Evolutionary conservation across 2,329 filamentous ascomycete genomes (phyloP).

Genomic region (Pseudocercospora cruenta): DNA sequence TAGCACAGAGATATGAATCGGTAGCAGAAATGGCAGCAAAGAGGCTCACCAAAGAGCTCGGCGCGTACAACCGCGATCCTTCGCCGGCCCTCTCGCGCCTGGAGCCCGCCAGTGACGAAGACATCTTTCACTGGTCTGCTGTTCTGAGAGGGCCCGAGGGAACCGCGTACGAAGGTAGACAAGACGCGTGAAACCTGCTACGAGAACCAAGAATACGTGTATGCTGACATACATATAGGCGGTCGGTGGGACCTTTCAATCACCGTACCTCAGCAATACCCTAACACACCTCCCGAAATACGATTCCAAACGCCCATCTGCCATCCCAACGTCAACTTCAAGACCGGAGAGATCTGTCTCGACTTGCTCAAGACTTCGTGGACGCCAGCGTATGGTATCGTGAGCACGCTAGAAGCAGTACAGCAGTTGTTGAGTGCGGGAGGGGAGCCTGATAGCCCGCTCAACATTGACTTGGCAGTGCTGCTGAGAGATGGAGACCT

Average conservation of each 20-base stretch:
- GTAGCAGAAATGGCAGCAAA: constrained; percentile 49
- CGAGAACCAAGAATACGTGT: not conserved
- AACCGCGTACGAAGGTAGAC: constrained; percentile 63
- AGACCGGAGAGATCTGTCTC: constrained; percentile 88
- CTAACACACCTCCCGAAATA: constrained; percentile 74
- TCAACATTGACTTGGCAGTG: constrained; percentile 78
- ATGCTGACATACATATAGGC: constrained; percentile 43
- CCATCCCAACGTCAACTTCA: constrained; percentile 77
- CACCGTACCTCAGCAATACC: constrained; percentile 75
- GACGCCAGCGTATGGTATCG: constrained; percentile 83
- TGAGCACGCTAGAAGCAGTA: constrained; percentile 72
- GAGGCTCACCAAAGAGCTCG: constrained; percentile 64
- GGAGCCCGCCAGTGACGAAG: constrained; percentile 59
- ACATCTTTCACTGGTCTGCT: constrained; percentile 63
- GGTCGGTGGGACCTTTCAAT: constrained; percentile 86
- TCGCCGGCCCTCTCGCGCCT: constrained; percentile 61
- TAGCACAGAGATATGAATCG: not conserved
- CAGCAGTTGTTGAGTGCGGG: constrained; percentile 69
- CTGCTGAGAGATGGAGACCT: constrained; percentile 69
- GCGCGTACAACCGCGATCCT: constrained; percentile 59
- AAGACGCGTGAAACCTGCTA: not conserved
- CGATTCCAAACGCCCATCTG: constrained; percentile 81
- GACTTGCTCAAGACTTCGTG: constrained; percentile 78
- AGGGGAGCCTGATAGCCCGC: constrained; percentile 69
- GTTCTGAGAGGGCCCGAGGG: constrained; percentile 62